Conservation (phyloP, 352 stramenopile species). For the Pythium sukuiense region DNA sequence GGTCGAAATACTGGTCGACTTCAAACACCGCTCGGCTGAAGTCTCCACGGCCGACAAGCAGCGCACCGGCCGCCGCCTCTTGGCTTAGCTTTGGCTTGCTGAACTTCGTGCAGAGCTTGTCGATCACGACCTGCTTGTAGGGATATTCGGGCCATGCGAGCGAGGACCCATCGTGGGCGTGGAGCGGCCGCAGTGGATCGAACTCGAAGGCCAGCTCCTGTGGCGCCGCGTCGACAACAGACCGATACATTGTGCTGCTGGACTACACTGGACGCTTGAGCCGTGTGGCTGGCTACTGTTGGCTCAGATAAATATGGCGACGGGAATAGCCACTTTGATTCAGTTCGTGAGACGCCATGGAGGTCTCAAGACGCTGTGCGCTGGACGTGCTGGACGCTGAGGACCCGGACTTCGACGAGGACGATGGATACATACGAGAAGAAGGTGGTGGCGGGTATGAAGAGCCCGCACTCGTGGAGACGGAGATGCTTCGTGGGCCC, state of each 20-base stretch:
- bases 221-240: slow-evolving; percentile 30
- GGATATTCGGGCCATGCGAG: slow-evolving; percentile 64
- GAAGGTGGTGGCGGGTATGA: not conserved
- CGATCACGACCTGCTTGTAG: slow-evolving; percentile 67
- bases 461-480: not conserved
- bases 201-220: slow-evolving; percentile 50
- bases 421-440: not conserved
- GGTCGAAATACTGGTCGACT: slow-evolving; percentile 37
- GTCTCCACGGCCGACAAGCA: slow-evolving; percentile 49
- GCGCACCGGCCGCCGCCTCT: slow-evolving; percentile 47
- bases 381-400: slow-evolving; percentile 20
- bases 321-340: slow-evolving; percentile 21
- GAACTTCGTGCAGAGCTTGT: slow-evolving; percentile 44
- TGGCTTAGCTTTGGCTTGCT: slow-evolving; percentile 28
- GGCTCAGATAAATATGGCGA: no score
- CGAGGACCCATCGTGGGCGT: slow-evolving; percentile 44
- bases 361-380: slow-evolving; percentile 2
- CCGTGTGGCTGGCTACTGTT: no score
- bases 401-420: not conserved
- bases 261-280: no score
- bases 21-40: slow-evolving; percentile 45
- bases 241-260: slow-evolving; percentile 67
- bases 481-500: not conserved
- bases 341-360: not conserved
- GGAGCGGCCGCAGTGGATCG: slow-evolving; percentile 47